Conservation (phyloP, 2,329 filamentous ascomycete species). For the Zalaria sp. region DNA sequence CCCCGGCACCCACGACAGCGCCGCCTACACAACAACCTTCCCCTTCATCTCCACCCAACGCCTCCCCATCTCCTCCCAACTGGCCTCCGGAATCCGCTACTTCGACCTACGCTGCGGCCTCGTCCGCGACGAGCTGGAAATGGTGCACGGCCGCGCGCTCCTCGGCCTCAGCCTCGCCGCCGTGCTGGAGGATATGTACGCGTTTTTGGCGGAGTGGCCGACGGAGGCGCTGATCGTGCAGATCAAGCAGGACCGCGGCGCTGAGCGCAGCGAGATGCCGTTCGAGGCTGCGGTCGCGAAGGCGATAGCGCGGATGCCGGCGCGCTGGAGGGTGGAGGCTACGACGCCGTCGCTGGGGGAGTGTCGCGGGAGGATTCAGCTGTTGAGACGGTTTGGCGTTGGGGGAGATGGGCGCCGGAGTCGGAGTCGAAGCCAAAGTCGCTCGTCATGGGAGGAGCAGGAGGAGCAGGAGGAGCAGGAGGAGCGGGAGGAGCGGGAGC, state of each 20-base stretch:
- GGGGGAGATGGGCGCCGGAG: background rate
- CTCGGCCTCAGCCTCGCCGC: slow-evolving; percentile 15
- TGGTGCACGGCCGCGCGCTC: slow-evolving; percentile 20
- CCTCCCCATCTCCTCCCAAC: slow-evolving; percentile 14
- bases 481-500: too few relatives aligned
- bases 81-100: slow-evolving; percentile 20
- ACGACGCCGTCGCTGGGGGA: slow-evolving; percentile 19
- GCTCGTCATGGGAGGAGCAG: too few relatives aligned
- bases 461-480: too few relatives aligned
- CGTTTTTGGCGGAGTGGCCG: slow-evolving; percentile 14
- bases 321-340: slow-evolving; percentile 18
- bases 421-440: too few relatives aligned
- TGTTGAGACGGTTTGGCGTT: slow-evolving; percentile 18
- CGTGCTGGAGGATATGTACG: slow-evolving; percentile 15
- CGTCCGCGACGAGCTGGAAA: slow-evolving; percentile 15
- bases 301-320: slow-evolving; percentile 11
- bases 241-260: slow-evolving; percentile 19
- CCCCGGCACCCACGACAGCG: slow-evolving; percentile 22
- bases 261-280: slow-evolving; percentile 15
- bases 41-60: slow-evolving; percentile 20
- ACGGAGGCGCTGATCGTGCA: slow-evolving; percentile 19
- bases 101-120: slow-evolving; percentile 22
- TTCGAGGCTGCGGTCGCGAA: slow-evolving; percentile 25
- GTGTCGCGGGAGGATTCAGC: slow-evolving; percentile 19
- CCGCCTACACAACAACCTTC: slow-evolving; percentile 19